phyloP scores from a whole-genome alignment of 441 rosid species.

The Sinapis alba region DNA sequence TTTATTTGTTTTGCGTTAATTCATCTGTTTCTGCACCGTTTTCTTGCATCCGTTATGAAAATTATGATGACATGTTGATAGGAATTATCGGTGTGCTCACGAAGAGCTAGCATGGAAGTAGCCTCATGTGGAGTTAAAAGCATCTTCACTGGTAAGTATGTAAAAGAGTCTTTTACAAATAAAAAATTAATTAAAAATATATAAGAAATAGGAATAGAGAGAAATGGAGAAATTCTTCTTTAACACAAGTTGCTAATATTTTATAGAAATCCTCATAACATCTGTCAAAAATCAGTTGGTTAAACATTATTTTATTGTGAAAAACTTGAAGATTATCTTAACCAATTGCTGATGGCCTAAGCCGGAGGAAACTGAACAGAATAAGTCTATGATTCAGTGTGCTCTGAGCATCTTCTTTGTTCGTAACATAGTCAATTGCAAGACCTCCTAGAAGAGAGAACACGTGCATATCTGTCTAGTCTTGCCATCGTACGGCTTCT shows the following conservation, averaged over 20 bases:
- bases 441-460: constrained; percentile 70
- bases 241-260: neutral
- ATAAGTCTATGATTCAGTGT: neutral
- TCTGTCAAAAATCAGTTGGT: neutral
- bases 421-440: constrained; percentile 54
- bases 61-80: constrained; percentile 32
- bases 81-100: constrained; percentile 39
- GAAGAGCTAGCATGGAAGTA: neutral
- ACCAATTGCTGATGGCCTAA: neutral
- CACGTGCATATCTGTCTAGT: constrained; percentile 54
- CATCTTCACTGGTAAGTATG: neutral
- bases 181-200: no score
- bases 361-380: neutral
- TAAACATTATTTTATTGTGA: neutral
- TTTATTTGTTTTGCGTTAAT: no score
- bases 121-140: neutral
- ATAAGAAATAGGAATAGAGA: neutral
- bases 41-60: no score
- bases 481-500: constrained; percentile 67
- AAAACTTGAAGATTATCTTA: neutral
- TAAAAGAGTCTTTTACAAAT: neutral
- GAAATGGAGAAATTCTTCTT: neutral
- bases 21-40: neutral
- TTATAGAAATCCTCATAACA: neutral
- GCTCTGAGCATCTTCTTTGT: neutral